Percentiles rank a stretch among this genome's conserved stretches.
Evolutionary conservation across 805 yeast species (phyloP).

Genomic region (Nakazawaea holstii): DNA sequence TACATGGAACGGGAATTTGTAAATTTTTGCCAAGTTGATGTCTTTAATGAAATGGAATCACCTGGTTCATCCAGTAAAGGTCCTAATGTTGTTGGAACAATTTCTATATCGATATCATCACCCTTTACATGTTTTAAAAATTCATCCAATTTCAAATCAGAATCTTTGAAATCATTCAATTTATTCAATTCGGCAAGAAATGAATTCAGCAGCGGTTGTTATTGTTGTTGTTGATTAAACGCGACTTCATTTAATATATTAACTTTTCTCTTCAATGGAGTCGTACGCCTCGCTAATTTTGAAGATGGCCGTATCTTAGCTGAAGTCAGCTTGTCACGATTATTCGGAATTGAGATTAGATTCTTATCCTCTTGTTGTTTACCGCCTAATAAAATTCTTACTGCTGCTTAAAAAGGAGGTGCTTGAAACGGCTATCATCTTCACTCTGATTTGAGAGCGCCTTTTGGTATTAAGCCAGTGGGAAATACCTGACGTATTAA

Average conservation of each 20-base stretch:
- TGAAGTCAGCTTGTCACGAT: not conserved
- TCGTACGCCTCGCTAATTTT: not conserved
- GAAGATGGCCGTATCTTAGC: not conserved
- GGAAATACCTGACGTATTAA: not conserved
- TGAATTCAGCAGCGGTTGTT: not conserved
- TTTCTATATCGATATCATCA: slow-evolving; percentile 5
- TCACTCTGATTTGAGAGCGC: not conserved
- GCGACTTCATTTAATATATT: not conserved
- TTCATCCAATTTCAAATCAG: slow-evolving; percentile 5
- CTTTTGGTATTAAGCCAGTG: too few relatives aligned
- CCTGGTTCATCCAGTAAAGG: slow-evolving; percentile 8
- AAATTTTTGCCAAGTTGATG: slow-evolving; percentile 1
- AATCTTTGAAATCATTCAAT: not conserved
- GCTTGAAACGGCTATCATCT: slow-evolving; percentile 1
- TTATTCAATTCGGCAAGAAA: not conserved
- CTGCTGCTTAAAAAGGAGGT: slow-evolving; percentile 1
- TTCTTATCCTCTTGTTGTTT: not conserved
- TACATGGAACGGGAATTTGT: slow-evolving; percentile 7
- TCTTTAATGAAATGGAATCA: slow-evolving; percentile 8
- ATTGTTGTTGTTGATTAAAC: not conserved
- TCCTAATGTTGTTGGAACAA: not conserved
- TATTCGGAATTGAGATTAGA: too few relatives aligned
- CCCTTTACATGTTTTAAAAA: slow-evolving; percentile 2
- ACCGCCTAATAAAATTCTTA: slow-evolving; percentile 1
- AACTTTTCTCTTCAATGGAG: not conserved